A percentile compares a stretch with the other conserved stretches of the same genome.
Evolutionary conservation across 108 stramenopile species (phyloP).

Genomic region (Nitzschia palea): DNA sequence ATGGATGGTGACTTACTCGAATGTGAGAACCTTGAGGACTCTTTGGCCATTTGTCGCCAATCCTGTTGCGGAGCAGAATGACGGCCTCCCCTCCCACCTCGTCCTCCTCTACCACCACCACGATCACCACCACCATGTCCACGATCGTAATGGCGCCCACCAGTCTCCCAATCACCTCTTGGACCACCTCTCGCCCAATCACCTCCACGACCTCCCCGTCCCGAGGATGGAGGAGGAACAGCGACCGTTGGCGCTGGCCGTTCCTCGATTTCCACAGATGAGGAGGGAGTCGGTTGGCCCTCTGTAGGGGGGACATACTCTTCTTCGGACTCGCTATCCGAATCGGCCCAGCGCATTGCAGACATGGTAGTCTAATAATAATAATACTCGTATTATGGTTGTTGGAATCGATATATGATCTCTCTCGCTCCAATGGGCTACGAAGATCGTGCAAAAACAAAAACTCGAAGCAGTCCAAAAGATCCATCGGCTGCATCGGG

Average conservation of each 20-base stretch:
- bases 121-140: conserved; percentile 6
- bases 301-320: conserved; percentile 14
- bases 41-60: conserved; percentile 41
- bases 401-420: too few relatives aligned
- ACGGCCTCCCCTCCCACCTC: conserved; percentile 18
- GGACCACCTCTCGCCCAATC: background rate
- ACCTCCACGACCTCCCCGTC: background rate
- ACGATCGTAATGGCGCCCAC: background rate
- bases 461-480: too few relatives aligned
- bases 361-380: background rate
- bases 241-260: background rate
- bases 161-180: background rate
- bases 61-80: conserved; percentile 10
- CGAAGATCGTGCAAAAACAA: too few relatives aligned
- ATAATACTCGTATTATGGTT: too few relatives aligned
- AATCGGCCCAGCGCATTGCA: conserved; percentile 42
- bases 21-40: conserved; percentile 22
- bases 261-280: background rate
- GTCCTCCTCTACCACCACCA: conserved; percentile 7
- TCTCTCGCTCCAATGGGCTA: too few relatives aligned
- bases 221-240: background rate
- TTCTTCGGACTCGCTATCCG: conserved; percentile 30
- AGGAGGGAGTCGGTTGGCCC: background rate
- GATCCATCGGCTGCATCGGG: too few relatives aligned
- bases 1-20: too few relatives aligned